Evolutionary conservation across 352 stramenopile species (phyloP).

Genomic region (Blastocystis sp.): DNA sequence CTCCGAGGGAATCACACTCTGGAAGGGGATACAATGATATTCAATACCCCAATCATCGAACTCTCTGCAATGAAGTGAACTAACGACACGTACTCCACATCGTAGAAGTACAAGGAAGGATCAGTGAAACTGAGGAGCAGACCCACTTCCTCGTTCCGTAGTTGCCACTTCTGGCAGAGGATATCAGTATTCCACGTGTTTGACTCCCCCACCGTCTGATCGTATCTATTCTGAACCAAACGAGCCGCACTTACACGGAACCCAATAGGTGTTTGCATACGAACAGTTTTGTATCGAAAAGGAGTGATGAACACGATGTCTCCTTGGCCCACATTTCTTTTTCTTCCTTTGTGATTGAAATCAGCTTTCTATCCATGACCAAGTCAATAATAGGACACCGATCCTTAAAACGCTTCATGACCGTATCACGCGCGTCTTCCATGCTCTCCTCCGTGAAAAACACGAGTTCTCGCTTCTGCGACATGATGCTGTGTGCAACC

Average conservation of each 20-base stretch:
- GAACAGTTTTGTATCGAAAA: conserved; percentile 24
- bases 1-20: conserved; percentile 1
- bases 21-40: conserved; percentile 6
- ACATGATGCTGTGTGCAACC: background rate
- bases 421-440: background rate
- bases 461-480: background rate
- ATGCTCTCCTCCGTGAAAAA: background rate
- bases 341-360: background rate
- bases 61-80: conserved; percentile 19
- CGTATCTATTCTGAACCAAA: conserved; percentile 17
- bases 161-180: conserved; percentile 56
- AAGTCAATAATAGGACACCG: background rate
- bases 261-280: conserved; percentile 51
- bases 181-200: conserved; percentile 42
- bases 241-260: conserved; percentile 7
- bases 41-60: conserved; percentile 64
- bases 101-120: conserved; percentile 49
- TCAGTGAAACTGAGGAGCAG: conserved; percentile 47
- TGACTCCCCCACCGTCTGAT: background rate
- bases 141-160: conserved; percentile 35
- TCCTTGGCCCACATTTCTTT: conserved; percentile 21
- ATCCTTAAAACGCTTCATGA: conserved; percentile 56
- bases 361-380: conserved; percentile 40
- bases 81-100: conserved; percentile 7
- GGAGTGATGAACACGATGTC: conserved; percentile 1